Evolutionary conservation across 208 protist genomes (phyloP), one percentile per base, ranked within the genome.

Genomic region (Leishmania lainsoni): DNA sequence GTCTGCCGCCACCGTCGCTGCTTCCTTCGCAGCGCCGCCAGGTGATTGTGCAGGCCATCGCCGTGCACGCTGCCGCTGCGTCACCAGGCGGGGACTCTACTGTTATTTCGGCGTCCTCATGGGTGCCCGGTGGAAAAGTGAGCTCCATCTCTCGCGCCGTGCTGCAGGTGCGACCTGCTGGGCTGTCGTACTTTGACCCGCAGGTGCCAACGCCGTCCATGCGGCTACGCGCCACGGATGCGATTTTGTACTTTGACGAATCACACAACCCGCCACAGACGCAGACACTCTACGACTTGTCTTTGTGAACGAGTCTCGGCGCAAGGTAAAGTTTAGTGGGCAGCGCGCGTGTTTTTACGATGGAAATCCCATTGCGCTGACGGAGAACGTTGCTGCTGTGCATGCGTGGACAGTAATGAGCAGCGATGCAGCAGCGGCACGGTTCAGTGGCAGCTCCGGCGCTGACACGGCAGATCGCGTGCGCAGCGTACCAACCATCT

Each of bases 231-330:
- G 86, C 93, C 20, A 63, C 81, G 16, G 83, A 81, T 58, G 92
- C 92, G 9, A 85, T 84, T 78, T 81, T 97, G 9, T 97, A 97
- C 85, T 95, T 97, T 81, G 93, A 95, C 83, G 92, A 94, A 77
- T 87, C 81, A 6, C 49, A 87, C 70, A 91, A 90, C 78, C 93
- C 91, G 8, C 80, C 87, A 61, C 78, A 87, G 54, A 89, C 88
- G 20, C 74, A 83, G 52, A 94, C 91, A 14, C 84, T 90, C 29
- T 96, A 94, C 80, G 89, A 83, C 66, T 96, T n/a, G 81, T 94
- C 26, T 94, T 85, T 77, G 74, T 95, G 10, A 73, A 85, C 26
- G 90, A 92, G 59, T 87, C 90, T 16, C 86, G 87, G 26, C 76
- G 85, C 74, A 91, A 93, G 85, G 81, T 89, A n/a, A 86, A 91